A percentile compares a stretch with the other conserved stretches of the same genome.
These are phyloP conservation scores for Dryas drummondii DNA, from an alignment of 306 rosid species.

Conservation along the genomic window DNA sequence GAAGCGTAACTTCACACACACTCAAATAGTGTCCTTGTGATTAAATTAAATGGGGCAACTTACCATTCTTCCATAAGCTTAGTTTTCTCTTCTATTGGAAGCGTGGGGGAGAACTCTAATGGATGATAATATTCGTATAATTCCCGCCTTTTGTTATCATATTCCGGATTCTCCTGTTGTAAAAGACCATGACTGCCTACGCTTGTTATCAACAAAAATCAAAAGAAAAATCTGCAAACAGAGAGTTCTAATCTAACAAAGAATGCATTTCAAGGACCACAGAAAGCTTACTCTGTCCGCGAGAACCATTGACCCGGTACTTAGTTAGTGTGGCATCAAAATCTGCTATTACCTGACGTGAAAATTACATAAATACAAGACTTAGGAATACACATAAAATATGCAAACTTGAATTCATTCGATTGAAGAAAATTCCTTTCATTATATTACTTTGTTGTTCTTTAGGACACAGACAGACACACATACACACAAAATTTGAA, in stretches of 20 bases:
- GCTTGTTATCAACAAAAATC: constrained; percentile 28
- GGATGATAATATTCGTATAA: constrained; percentile 79
- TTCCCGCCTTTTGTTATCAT: constrained; percentile 64
- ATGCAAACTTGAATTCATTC: neutral
- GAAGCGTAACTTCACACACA: neutral
- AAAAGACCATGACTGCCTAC: constrained; percentile 86
- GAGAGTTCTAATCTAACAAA: neutral
- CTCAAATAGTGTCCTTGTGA: neutral
- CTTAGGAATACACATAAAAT: neutral
- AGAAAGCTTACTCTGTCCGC: constrained; percentile 68
- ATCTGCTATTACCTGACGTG: constrained; percentile 71
- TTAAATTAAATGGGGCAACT: neutral
- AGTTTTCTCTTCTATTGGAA: constrained; percentile 73
- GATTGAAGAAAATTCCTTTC: neutral
- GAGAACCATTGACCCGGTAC: constrained; percentile 70
- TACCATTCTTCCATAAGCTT: constrained; percentile 97
- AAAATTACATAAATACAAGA: neutral
- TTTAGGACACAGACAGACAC: neutral
- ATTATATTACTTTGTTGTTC: neutral
- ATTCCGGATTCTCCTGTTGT: constrained; percentile 77
- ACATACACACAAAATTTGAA: neutral
- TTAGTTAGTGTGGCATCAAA: constrained; percentile 85
- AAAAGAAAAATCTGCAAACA: constrained; percentile 16
- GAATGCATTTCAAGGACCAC: neutral
- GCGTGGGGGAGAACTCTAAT: constrained; percentile 70